Base-by-base conservation (phyloP, 371 early-diverging fungal genomes). In the Batkoa obscura region DNA sequence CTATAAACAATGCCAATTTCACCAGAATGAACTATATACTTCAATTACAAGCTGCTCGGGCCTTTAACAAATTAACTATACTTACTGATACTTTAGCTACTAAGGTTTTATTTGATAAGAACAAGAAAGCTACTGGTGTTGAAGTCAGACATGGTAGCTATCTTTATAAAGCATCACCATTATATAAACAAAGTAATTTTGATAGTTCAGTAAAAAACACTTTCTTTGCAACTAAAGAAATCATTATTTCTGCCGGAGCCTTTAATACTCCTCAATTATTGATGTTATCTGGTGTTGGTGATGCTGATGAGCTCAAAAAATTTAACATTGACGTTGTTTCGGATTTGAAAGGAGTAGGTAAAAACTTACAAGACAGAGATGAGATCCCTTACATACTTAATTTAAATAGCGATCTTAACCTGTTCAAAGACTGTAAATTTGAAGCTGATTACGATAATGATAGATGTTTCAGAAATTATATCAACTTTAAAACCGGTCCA, bases 241-340 rank as follows among this genome's bases (percentile, higher is more conserved):
- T 66, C 36, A 62, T 66, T 48, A 43, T 66, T 50, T 58, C 61
- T 39, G 59, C 52, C 2, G 66, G 66, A 36, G 61, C 61, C 38
- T 61, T 66, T 46, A 60, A 61, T 34, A 59, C 52, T n/a, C 66
- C 66, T 33, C 58, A 62, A 50, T 47, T 66, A 8, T 59, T 66
- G 41, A 62, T 62, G 66, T 61, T 66, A 42, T 59, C 59, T 43
- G 66, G 66, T 43, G 46, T 66, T 38, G 66, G 66, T 4, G 57
- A 57, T 49, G 2, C 35, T 0, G 49, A 1, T 2, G 38, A 57
- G 6, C 49, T 57, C 1, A 46, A 37, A 10, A 17, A 47, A 10
- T 48, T 48, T 36, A 42, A 42, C 12, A 57, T 57, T n/a, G 9
- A 47, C 38, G 17, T 38, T 17, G 36, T 37, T 6, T 10, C 49